These are phyloP conservation scores for Chlorella sp. DNA, from an alignment of 139 green algal species.

Conservation along the genomic window DNA sequence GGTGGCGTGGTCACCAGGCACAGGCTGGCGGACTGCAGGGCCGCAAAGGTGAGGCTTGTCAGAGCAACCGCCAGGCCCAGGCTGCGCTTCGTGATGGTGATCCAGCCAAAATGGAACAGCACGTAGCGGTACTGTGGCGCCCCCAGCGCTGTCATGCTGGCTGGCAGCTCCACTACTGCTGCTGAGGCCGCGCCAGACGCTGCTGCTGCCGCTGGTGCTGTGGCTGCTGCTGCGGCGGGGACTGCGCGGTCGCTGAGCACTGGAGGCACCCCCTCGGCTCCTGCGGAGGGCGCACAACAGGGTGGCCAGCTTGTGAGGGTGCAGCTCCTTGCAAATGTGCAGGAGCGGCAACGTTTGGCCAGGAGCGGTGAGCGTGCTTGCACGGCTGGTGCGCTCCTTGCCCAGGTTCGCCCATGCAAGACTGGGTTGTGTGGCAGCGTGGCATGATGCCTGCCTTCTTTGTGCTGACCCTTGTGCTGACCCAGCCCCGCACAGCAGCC, in stretches of 20 bases:
- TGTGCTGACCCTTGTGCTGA: too few species aligned
- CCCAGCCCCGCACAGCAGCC: background rate
- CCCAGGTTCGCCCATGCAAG: too few species aligned
- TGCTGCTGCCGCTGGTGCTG: background rate
- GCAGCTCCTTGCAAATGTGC: background rate
- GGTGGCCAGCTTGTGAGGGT: background rate
- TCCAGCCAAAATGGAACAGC: slow-evolving; percentile 38
- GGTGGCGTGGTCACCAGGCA: slow-evolving; percentile 49
- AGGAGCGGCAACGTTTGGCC: background rate
- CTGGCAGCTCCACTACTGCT: background rate
- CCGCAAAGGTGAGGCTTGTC: slow-evolving; percentile 33
- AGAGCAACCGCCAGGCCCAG: slow-evolving; percentile 35
- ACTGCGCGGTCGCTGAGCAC: slow-evolving; percentile 27
- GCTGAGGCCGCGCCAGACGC: background rate
- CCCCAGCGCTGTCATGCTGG: slow-evolving; percentile 13
- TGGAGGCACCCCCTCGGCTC: slow-evolving; percentile 27
- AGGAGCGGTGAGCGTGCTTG: too few species aligned
- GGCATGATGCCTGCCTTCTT: background rate
- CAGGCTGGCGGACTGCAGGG: slow-evolving; percentile 48
- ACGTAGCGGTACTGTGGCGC: slow-evolving; percentile 33
- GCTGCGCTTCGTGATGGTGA: slow-evolving; percentile 44
- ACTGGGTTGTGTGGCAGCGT: too few species aligned
- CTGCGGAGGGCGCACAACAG: background rate
- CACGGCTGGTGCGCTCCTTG: too few species aligned
- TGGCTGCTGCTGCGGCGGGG: background rate